phyloP scores from a whole-genome alignment of 1,139 yeast species.

The Wickerhamomyces sp. region DNA sequence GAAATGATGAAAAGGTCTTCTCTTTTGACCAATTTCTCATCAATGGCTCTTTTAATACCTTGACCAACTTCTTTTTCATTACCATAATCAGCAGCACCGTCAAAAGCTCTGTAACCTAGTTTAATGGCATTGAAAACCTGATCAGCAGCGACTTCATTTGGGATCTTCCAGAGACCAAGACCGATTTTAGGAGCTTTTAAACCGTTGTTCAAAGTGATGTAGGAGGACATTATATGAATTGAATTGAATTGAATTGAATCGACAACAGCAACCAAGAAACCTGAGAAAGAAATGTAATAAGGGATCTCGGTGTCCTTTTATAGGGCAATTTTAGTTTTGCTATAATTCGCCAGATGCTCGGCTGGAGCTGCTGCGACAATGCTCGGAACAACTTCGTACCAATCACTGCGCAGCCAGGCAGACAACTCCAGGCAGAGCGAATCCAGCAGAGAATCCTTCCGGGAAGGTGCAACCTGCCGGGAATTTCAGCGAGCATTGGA shows the following conservation, averaged over 20 bases:
- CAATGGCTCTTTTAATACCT: conserved; percentile 60
- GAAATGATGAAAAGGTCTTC: conserved; percentile 73
- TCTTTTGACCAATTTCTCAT: conserved; percentile 64
- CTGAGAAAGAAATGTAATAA: background rate
- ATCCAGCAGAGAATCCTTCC: too few species aligned
- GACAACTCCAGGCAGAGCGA: too few species aligned
- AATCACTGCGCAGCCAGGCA: too few species aligned
- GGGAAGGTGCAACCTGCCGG: background rate
- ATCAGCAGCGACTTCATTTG: conserved; percentile 49
- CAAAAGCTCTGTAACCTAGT: conserved; percentile 69
- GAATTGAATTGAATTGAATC: background rate
- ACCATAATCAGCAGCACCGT: conserved; percentile 76
- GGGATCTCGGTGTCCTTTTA: too few species aligned
- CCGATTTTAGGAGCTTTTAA: conserved; percentile 60
- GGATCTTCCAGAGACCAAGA: conserved; percentile 66
- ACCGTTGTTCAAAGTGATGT: conserved; percentile 53
- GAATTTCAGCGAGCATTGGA: background rate
- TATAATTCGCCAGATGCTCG: background rate
- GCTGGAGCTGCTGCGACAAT: background rate
- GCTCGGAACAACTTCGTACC: background rate
- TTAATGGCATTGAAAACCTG: conserved; percentile 64
- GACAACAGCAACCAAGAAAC: too few species aligned
- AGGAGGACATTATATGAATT: conserved; percentile 16
- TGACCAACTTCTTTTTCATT: conserved; percentile 72
- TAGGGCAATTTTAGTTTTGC: background rate